Conservation (phyloP, 2,329 filamentous ascomycete species). For the Hymenotorrendiella dingleyae region DNA sequence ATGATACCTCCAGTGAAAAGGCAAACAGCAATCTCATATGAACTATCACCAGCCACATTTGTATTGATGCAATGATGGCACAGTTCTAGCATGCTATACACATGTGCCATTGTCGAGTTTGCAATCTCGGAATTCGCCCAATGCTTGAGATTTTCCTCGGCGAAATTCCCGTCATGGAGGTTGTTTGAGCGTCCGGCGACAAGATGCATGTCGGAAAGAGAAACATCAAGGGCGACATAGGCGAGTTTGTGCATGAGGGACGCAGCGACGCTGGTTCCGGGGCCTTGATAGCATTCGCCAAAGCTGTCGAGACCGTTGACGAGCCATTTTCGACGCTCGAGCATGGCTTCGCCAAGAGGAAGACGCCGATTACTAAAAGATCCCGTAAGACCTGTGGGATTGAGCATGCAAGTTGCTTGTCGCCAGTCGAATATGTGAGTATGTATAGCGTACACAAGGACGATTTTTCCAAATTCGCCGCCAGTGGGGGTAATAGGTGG, state of each 20-base stretch:
- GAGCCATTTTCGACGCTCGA: slow-evolving; percentile 22
- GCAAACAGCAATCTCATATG: slow-evolving; percentile 23
- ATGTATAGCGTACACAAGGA: slow-evolving; percentile 27
- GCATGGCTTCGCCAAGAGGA: slow-evolving; percentile 23
- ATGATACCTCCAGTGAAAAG: slow-evolving; percentile 27
- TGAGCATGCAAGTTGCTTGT: slow-evolving; percentile 24
- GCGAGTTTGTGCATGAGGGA: slow-evolving; percentile 22
- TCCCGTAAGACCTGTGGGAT: slow-evolving; percentile 26
- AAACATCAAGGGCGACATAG: slow-evolving; percentile 24
- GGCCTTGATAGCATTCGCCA: slow-evolving; percentile 20
- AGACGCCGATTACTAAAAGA: slow-evolving; percentile 21
- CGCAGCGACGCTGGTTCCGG: slow-evolving; percentile 10
- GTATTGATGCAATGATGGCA: slow-evolving; percentile 16
- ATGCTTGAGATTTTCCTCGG: slow-evolving; percentile 25
- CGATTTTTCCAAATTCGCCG: slow-evolving; percentile 22
- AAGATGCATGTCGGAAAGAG: slow-evolving; percentile 26
- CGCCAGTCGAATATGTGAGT: slow-evolving; percentile 29
- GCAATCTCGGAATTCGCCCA: slow-evolving; percentile 26
- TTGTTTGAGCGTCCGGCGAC: slow-evolving; percentile 23
- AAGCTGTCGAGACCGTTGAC: slow-evolving; percentile 24
- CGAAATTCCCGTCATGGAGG: slow-evolving; percentile 22
- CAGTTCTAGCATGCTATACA: slow-evolving; percentile 20
- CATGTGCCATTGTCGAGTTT: slow-evolving; percentile 23
- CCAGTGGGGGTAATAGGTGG: slow-evolving; percentile 18
- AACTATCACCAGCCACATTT: slow-evolving; percentile 14